Percentiles rank a stretch among this genome's conserved stretches.
phyloP scores from a whole-genome alignment of 2,329 filamentous ascomycete species.

The Drechslerella stenobrocha region DNA sequence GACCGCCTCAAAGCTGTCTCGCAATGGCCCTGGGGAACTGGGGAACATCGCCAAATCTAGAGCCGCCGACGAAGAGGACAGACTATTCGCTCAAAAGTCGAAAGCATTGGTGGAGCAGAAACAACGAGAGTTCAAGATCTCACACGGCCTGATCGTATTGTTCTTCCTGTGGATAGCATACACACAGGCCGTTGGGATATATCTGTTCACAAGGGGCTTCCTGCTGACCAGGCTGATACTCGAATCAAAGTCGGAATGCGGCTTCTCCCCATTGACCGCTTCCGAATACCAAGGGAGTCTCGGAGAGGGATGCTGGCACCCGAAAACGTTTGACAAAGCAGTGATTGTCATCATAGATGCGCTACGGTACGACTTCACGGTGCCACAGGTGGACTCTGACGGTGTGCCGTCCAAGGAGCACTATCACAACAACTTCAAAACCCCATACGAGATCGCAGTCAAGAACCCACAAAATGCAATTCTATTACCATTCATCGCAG shows the following conservation, averaged over 20 bases:
- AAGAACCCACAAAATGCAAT: slow-evolving; percentile 79
- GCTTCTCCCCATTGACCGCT: slow-evolving; percentile 66
- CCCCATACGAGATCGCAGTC: slow-evolving; percentile 80
- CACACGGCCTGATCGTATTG: slow-evolving; percentile 61
- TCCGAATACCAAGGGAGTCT: slow-evolving; percentile 52
- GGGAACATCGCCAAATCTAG: slow-evolving; percentile 53
- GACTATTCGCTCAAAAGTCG: slow-evolving; percentile 54
- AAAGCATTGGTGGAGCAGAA: slow-evolving; percentile 55
- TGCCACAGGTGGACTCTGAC: slow-evolving; percentile 66
- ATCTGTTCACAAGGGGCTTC: slow-evolving; percentile 93
- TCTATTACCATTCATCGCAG: slow-evolving; percentile 90
- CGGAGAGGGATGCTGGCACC: slow-evolving; percentile 78
- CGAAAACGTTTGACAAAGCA: slow-evolving; percentile 87
- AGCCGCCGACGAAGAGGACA: slow-evolving; percentile 53
- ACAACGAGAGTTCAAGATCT: slow-evolving; percentile 59
- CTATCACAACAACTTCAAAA: slow-evolving; percentile 85
- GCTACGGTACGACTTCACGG: slow-evolving; percentile 92
- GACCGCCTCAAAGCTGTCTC: slow-evolving; percentile 32
- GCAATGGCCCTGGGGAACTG: slow-evolving; percentile 33
- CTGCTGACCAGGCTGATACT: slow-evolving; percentile 82
- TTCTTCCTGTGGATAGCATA: slow-evolving; percentile 72
- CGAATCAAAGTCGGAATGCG: slow-evolving; percentile 73
- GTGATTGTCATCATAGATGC: slow-evolving; percentile 91
- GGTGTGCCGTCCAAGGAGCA: slow-evolving; percentile 59
- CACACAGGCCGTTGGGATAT: slow-evolving; percentile 78